Evolutionary conservation across 2,329 filamentous ascomycete genomes (phyloP), one percentile per base, ranked within the genome.

Genomic region (Aureobasidium sp.): DNA sequence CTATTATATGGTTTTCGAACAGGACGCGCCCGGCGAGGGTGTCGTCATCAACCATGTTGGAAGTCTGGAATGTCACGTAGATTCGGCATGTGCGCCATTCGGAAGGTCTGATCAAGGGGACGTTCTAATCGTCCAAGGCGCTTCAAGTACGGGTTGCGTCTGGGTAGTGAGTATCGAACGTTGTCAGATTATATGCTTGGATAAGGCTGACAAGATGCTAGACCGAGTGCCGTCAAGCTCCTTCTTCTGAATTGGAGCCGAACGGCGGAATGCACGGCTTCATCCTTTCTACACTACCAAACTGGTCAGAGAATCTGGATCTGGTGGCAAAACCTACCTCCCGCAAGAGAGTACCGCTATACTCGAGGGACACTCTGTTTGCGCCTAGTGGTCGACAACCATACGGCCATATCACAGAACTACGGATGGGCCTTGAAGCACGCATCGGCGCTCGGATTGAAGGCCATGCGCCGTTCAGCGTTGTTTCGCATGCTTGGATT

Each of bases 81-180:
- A 91, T 62, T 86, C 83, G 3, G 91, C 91, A 3, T 95, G 97
- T 71, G 88, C 91, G 57, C 89, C 86, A 59, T 71, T 83, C 21
- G 78, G 79, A 61, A 79, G 89, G 65, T 59, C 80, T 86, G 58
- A 81, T 85, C 39, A 41, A 48, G 42, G 34, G 1, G 59, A 61
- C n/a, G n/a, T 61, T 10, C 25, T 55, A 6, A 37, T 55, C 3
- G 41, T 61, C 7, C 42, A 45, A 1, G 59, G 59, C 41, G 41
- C 30, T 9, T 47, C 41, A 16, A 61, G 59, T 16, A 34, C 54
- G 9, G 59, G 59, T 25, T 41, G 39, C 25, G 49, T 61, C 41
- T 34, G 64, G 44, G 50, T 49, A 27, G 57, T 59, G n/a, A 59
- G 57, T 50, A 4, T 8, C 21, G 16, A 3, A 2, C 11, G 30